Conservation (phyloP, 352 stramenopile species). For the Proteromonas lacertae region DNA sequence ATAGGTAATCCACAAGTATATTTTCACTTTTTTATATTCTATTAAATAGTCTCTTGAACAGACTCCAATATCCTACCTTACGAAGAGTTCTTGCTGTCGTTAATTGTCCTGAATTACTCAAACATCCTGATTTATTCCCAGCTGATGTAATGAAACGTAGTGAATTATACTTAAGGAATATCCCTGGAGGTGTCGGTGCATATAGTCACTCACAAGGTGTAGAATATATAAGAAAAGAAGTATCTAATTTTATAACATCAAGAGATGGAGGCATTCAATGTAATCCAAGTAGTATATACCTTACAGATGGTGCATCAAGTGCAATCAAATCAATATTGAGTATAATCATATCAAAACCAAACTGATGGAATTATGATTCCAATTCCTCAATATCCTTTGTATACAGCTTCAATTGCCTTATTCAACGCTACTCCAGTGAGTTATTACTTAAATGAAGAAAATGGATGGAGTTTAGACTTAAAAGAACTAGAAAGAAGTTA, state of each 20-base stretch:
- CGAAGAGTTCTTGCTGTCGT: no score
- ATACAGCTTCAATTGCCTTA: slow-evolving; percentile 77
- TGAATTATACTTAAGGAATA: slow-evolving; percentile 38
- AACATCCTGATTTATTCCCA: slow-evolving; percentile 26
- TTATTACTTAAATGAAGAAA: slow-evolving; percentile 79
- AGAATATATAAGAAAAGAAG: slow-evolving; percentile 33
- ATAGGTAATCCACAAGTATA: slow-evolving; percentile 67
- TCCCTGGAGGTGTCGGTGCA: slow-evolving; percentile 38
- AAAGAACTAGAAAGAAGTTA: slow-evolving; percentile 52
- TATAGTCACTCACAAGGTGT: slow-evolving; percentile 51
- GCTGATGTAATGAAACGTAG: slow-evolving; percentile 38
- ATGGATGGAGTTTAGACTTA: slow-evolving; percentile 45
- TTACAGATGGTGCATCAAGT: slow-evolving; percentile 77
- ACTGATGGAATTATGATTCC: slow-evolving; percentile 62
- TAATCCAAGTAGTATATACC: slow-evolving; percentile 71
- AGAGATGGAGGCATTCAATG: slow-evolving; percentile 30
- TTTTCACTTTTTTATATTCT: slow-evolving; percentile 53
- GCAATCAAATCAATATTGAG: slow-evolving; percentile 62
- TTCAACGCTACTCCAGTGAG: slow-evolving; percentile 59
- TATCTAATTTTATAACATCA: slow-evolving; percentile 32
- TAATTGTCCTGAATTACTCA: no score
- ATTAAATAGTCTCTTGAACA: slow-evolving; percentile 47
- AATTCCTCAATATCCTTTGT: slow-evolving; percentile 95
- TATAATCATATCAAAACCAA: slow-evolving; percentile 31
- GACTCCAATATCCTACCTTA: no score